Conservation (phyloP, 768 basidiomycete genomes). For the Clavulina sp. region DNA sequence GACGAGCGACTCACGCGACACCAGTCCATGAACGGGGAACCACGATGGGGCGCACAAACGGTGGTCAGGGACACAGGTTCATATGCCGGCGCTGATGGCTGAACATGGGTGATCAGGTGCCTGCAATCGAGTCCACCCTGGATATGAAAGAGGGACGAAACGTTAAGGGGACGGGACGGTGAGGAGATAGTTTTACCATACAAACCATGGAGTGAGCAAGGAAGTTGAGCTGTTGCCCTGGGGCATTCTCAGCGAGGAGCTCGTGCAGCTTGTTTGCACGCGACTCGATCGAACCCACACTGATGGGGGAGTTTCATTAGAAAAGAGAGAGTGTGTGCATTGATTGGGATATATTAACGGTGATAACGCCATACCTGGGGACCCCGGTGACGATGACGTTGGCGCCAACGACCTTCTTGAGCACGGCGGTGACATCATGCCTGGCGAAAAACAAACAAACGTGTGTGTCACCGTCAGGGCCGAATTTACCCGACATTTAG, state of each 20-base stretch:
- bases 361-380: constrained; percentile 49
- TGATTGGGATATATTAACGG: no score
- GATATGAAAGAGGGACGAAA: neutral
- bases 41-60: constrained; percentile 85
- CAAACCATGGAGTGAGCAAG: constrained; percentile 83
- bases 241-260: constrained; percentile 45
- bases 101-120: constrained; percentile 73
- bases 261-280: constrained; percentile 61
- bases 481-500: neutral
- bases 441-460: neutral
- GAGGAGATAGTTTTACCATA: neutral
- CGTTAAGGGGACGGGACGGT: neutral
- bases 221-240: constrained; percentile 74
- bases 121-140: constrained; percentile 84
- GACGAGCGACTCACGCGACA: constrained; percentile 52
- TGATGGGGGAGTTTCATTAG: constrained; percentile 17
- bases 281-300: constrained; percentile 76
- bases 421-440: constrained; percentile 60
- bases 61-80: constrained; percentile 74
- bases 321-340: no score
- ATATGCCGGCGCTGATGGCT: constrained; percentile 68
- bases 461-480: neutral
- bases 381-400: constrained; percentile 95
- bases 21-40: constrained; percentile 99
- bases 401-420: constrained; percentile 67